Base-by-base conservation (phyloP, 148 eudicot species). In the Rhododendron molle region DNA sequence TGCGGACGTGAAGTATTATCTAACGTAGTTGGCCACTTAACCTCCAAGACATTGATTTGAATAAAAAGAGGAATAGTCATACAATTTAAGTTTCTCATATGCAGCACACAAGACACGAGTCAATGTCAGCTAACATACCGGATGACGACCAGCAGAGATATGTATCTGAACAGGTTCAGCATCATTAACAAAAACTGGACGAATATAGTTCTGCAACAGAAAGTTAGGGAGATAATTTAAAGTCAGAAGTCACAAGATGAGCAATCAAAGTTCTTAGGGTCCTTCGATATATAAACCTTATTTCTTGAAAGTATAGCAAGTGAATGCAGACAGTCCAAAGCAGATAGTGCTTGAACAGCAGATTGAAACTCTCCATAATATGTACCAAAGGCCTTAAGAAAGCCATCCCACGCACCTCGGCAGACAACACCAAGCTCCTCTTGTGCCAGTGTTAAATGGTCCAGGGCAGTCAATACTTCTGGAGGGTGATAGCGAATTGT, bases 401-500 rank as follows among this genome's bases (percentile, higher is more conserved):
- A 95, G 58, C 76, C 88, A 85, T 91, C 89, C 99, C 99, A 96
- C 50, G 95, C 91, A 86, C 92, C 85, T 84, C 93, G 96, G 86
- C 98, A 95, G 72, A 90, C 89, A 77, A 93, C 74, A 83, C 90
- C 88, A 83, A 94, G 96, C 90, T 96, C 93, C 92, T 96, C 99
- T 79, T 89, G 94, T 72, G 94, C 96, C 91, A 96, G 84, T 40
- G 91, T 89, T 83, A 95, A 88, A 81, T 95, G 92, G 83, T 96
- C 98, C 78, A 96, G 88, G 50, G 94, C 95, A 82, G 89, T 85
- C 88, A 91, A 88, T 60, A 95, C 98, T 91, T 95, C 97, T 1
- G 98, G 98, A 3, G 99, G 93, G 90, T 96, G 99, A 90, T 95
- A 96, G 50, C 99, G 93, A 72, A 94, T 90, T 72, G 96, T 89